A percentile compares a stretch with the other conserved stretches of the same genome.
Evolutionary conservation across 306 rosid species (phyloP).

Genomic region (Ormosia semicastrata): DNA sequence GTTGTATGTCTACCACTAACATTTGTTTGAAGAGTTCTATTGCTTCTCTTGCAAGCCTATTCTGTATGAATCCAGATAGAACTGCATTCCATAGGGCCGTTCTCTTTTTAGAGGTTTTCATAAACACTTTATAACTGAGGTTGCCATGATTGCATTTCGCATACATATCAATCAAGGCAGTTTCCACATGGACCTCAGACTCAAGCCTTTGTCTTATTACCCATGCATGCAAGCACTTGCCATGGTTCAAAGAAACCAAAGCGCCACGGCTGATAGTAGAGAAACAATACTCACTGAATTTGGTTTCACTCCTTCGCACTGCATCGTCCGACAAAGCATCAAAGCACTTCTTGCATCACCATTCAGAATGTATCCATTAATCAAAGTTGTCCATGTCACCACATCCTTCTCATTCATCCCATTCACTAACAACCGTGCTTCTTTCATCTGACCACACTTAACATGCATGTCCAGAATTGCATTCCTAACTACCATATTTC

Average conservation of each 20-base stretch:
- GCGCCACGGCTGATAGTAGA: constrained; percentile 67
- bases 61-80: constrained; percentile 62
- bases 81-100: constrained; percentile 82
- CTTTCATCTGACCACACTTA: constrained; percentile 67
- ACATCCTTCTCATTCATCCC: constrained; percentile 63
- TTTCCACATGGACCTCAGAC: constrained; percentile 71
- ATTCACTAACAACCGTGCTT: constrained; percentile 47
- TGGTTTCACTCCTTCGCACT: constrained; percentile 61
- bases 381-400: constrained; percentile 85
- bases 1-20: constrained; percentile 53
- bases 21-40: constrained; percentile 63
- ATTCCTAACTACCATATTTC: constrained; percentile 49
- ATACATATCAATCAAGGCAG: constrained; percentile 81
- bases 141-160: constrained; percentile 48
- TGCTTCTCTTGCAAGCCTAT: constrained; percentile 65
- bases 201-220: constrained; percentile 65
- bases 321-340: constrained; percentile 64
- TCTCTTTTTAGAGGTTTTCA: constrained; percentile 56
- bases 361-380: constrained; percentile 67
- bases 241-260: constrained; percentile 48
- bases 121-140: constrained; percentile 56
- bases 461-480: constrained; percentile 84
- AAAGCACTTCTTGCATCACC: constrained; percentile 66
- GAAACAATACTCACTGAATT: constrained; percentile 65
- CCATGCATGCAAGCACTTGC: constrained; percentile 77